Evolutionary conservation across 2,329 filamentous ascomycete genomes (phyloP).

Genomic region (Fusarium mangiferae): DNA sequence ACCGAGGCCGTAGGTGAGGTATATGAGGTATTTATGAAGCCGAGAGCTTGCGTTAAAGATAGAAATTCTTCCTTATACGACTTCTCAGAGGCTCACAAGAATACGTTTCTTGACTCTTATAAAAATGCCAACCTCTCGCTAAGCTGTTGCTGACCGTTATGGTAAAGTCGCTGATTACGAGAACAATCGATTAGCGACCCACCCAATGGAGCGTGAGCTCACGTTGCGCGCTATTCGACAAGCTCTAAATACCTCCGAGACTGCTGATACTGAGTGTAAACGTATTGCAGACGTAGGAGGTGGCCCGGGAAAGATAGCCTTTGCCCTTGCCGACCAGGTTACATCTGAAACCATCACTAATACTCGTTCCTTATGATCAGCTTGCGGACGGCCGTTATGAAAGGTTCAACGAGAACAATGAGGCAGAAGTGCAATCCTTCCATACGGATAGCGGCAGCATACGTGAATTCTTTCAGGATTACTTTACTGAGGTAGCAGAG

Average conservation of each 20-base stretch:
- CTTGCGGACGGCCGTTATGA: neutral
- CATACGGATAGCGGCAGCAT: neutral
- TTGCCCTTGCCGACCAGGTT: neutral
- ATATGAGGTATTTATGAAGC: neutral
- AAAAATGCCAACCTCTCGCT: neutral
- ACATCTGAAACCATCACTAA: neutral
- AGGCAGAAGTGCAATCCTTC: neutral
- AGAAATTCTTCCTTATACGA: fast-evolving
- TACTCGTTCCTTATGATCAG: neutral
- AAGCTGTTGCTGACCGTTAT: neutral
- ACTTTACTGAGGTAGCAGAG: neutral
- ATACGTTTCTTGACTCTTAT: fast-evolving
- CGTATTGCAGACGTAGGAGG: neutral
- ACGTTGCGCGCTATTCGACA: neutral
- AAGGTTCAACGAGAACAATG: neutral
- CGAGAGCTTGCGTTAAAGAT: fast-evolving
- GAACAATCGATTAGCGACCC: neutral
- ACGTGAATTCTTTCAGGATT: neutral
- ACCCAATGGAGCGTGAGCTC: neutral
- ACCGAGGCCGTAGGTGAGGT: neutral
- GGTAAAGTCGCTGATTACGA: neutral
- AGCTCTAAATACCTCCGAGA: neutral
- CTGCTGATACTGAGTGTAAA: neutral
- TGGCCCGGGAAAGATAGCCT: neutral
- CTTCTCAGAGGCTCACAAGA: neutral